phyloP scores from a whole-genome alignment of 2,329 filamentous ascomycete species.

The Diplodia sapinea region DNA sequence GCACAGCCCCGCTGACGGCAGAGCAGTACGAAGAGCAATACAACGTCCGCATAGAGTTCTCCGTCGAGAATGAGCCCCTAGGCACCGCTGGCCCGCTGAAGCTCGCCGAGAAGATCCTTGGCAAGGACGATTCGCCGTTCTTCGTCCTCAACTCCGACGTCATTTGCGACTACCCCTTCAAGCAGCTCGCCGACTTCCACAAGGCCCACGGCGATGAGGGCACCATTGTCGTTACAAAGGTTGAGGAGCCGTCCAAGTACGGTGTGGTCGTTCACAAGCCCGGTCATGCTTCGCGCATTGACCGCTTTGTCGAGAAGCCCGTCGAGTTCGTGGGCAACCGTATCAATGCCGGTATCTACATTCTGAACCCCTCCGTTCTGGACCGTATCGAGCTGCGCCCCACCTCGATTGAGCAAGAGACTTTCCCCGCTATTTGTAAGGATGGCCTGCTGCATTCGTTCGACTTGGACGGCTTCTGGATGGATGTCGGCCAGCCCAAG shows the following conservation, averaged over 20 bases:
- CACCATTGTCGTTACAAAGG: slow-evolving; percentile 97
- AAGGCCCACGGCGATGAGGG: slow-evolving; percentile 91
- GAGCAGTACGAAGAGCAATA: slow-evolving; percentile 82
- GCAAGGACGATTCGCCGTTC: slow-evolving; percentile 92
- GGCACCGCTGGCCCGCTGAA: slow-evolving; percentile 95
- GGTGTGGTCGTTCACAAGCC: slow-evolving; percentile 98
- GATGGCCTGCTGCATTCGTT: slow-evolving; percentile 94
- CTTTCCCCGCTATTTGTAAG: slow-evolving; percentile 90
- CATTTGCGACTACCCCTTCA: slow-evolving; percentile 97
- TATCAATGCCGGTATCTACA: slow-evolving; percentile 98
- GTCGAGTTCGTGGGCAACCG: slow-evolving; percentile 98
- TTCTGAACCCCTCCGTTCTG: slow-evolving; percentile 90
- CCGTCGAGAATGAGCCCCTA: slow-evolving; percentile 92
- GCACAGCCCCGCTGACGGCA: background rate
- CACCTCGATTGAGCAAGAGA: slow-evolving; percentile 98
- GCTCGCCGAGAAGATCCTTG: slow-evolving; percentile 88
- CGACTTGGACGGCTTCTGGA: slow-evolving; percentile 97
- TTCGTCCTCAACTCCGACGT: slow-evolving; percentile 99
- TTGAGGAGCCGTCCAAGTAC: slow-evolving; percentile 98
- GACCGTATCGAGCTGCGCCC: slow-evolving; percentile 92
- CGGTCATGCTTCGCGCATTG: slow-evolving; percentile 86
- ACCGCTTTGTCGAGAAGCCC: slow-evolving; percentile 99
- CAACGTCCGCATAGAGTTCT: slow-evolving; percentile 95
- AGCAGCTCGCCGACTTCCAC: slow-evolving; percentile 89
- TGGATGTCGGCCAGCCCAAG: slow-evolving; percentile 98